phyloP scores from a whole-genome alignment of 116 monocot species.

The Papilionanthe hybrid region DNA sequence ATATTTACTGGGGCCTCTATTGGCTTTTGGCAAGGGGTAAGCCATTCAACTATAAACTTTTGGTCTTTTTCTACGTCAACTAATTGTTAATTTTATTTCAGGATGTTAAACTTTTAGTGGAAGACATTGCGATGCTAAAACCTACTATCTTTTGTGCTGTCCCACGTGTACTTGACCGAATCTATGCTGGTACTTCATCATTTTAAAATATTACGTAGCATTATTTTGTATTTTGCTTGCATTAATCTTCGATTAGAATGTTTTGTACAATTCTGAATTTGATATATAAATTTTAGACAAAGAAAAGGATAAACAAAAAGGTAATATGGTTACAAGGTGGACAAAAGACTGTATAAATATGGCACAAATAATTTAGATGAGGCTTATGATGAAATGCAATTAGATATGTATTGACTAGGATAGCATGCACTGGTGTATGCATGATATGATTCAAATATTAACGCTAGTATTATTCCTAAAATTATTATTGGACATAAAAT shows the following conservation, averaged over 20 bases:
- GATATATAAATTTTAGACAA: background rate
- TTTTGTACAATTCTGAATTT: background rate
- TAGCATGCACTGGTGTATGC: background rate
- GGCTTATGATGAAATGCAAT: background rate
- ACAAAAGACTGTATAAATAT: background rate
- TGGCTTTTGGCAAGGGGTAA: constrained; percentile 99
- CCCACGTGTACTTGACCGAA: constrained; percentile 86
- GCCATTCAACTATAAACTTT: constrained; percentile 2
- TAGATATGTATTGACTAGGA: background rate
- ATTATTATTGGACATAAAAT: no score
- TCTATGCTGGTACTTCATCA: constrained; percentile 56
- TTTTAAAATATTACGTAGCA: background rate
- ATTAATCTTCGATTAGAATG: background rate
- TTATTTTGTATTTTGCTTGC: background rate
- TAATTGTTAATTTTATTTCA: constrained; percentile 20
- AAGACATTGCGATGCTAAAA: constrained; percentile 83
- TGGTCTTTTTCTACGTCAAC: background rate
- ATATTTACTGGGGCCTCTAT: constrained; percentile 86
- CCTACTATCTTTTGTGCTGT: constrained; percentile 93
- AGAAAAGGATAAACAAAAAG: background rate
- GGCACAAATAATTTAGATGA: background rate
- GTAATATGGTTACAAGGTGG: background rate
- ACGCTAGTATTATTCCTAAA: background rate
- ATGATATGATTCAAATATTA: background rate
- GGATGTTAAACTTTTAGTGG: constrained; percentile 86